phyloP scores from a whole-genome alignment of 2,329 filamentous ascomycete species.

The Trichoderma sp. region DNA sequence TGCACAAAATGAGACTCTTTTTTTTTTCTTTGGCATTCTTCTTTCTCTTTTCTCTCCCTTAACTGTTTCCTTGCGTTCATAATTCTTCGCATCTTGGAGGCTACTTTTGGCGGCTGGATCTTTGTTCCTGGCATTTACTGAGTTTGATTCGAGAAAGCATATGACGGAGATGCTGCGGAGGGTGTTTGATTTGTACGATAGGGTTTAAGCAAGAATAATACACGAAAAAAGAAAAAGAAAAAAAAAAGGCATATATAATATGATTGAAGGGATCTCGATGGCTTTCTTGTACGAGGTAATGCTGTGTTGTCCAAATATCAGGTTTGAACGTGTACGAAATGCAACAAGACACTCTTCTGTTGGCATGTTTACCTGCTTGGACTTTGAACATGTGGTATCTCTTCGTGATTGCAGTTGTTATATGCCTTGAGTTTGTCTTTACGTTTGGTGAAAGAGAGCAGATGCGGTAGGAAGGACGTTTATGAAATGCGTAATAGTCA shows the following conservation, averaged over 20 bases:
- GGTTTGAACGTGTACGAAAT: background rate
- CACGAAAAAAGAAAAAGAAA: background rate
- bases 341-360: background rate
- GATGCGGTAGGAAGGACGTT: too few relatives aligned
- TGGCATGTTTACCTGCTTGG: too few relatives aligned
- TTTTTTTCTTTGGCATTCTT: constrained; percentile 3
- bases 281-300: background rate
- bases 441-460: too few relatives aligned
- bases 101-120: constrained; percentile 24
- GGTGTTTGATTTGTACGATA: constrained; percentile 31
- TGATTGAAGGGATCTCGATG: background rate
- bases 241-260: constrained; percentile 23
- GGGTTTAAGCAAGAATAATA: constrained; percentile 27
- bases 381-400: too few relatives aligned
- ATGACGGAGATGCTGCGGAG: constrained; percentile 28
- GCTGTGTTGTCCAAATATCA: background rate
- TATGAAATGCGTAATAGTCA: too few relatives aligned
- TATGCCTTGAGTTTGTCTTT: too few relatives aligned
- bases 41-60: background rate
- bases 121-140: background rate
- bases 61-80: constrained; percentile 11
- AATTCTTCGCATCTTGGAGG: constrained; percentile 2
- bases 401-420: too few relatives aligned
- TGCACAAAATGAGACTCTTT: constrained; percentile 19
- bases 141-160: constrained; percentile 32